These are phyloP conservation scores for Plectranthus barbatus DNA, from an alignment of 257 asterid species.

Conservation along the genomic window DNA sequence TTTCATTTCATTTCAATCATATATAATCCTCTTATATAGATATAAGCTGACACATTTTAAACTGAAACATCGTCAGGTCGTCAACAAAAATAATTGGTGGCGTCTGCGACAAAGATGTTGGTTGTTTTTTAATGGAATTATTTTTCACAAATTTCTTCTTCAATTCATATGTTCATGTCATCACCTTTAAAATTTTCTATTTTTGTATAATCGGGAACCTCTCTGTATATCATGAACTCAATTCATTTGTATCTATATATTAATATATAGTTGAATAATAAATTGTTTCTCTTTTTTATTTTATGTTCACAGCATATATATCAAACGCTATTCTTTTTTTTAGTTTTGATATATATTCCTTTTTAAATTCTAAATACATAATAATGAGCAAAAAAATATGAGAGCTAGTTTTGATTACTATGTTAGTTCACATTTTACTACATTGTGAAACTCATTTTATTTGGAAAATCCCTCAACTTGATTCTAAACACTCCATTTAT, in stretches of 20 bases:
- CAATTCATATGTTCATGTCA: not conserved
- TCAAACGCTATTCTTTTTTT: no score
- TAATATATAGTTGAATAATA: not conserved
- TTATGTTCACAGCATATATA: no score
- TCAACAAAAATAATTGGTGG: not conserved
- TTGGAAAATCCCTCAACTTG: no score
- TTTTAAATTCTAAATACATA: no score
- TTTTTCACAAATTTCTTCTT: not conserved
- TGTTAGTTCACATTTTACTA: no score
- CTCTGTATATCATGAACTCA: not conserved
- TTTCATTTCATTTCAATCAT: not conserved
- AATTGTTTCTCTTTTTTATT: not conserved
- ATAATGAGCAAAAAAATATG: no score
- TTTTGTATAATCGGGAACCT: not conserved
- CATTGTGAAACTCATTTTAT: no score
- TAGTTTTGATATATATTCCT: no score
- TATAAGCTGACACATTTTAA: not conserved
- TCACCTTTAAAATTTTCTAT: not conserved
- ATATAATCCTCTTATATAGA: no score
- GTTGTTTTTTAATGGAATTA: not conserved
- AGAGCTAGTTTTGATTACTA: no score
- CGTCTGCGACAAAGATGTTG: not conserved
- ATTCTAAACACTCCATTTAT: no score
- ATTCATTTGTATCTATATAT: not conserved
- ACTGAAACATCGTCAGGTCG: not conserved